Conservation (phyloP, 129 eudicot species). For the Erigeron canadensis region DNA sequence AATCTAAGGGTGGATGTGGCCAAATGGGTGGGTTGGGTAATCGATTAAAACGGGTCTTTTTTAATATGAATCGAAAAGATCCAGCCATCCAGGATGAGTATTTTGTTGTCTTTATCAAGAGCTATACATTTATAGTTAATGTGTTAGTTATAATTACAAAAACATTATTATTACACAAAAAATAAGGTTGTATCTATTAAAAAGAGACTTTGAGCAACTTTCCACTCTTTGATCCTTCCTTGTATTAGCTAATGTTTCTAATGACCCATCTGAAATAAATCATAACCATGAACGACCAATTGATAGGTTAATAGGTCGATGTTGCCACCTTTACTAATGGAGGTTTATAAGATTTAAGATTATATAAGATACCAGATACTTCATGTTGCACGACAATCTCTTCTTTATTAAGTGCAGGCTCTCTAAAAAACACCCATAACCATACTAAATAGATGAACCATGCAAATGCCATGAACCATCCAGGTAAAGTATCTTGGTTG, state of each 20-base stretch:
- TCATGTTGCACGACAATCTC: slow-evolving; percentile 25
- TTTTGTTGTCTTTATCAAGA: too few species aligned
- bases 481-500: slow-evolving; percentile 57
- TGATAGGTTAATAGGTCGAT: background rate
- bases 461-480: slow-evolving; percentile 67
- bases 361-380: slow-evolving; percentile 36
- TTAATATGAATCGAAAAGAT: background rate
- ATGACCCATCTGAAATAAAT: background rate
- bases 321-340: background rate
- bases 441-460: slow-evolving; percentile 54
- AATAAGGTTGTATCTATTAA: background rate
- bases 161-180: background rate
- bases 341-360: slow-evolving; percentile 9
- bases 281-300: too few species aligned
- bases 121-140: background rate
- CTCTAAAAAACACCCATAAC: slow-evolving; percentile 45
- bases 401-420: slow-evolving; percentile 42
- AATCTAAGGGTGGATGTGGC: background rate
- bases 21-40: slow-evolving; percentile 3
- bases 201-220: background rate
- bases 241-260: background rate
- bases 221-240: background rate
- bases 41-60: background rate
- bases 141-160: background rate
- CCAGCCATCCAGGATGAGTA: too few species aligned